Conservation (phyloP, 164 flowering plant genomes). For the Liriodendron chinense region DNA sequence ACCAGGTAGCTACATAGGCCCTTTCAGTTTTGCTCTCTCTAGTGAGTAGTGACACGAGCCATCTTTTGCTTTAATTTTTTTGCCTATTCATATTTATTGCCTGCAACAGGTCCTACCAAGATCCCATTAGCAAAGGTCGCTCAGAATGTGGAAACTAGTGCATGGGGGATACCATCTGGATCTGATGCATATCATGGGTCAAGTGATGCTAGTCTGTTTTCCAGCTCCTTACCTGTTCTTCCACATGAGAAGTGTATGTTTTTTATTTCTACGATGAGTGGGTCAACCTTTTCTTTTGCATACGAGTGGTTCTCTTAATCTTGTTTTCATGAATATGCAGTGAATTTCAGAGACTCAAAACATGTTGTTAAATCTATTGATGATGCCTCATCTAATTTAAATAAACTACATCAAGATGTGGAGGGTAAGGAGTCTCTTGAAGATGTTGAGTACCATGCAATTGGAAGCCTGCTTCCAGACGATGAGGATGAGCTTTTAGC, state of each 20-base stretch:
- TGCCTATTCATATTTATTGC: not conserved
- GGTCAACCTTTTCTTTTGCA: not conserved
- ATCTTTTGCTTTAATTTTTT: not conserved
- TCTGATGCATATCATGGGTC: conserved; percentile 48
- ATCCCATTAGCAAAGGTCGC: conserved; percentile 24
- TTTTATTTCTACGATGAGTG: not conserved
- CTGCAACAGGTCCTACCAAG: conserved; percentile 35
- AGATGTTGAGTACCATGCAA: conserved; percentile 37
- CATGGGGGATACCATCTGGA: conserved; percentile 45
- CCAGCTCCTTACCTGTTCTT: conserved; percentile 90
- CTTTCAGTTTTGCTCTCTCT: not conserved
- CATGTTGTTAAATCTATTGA: conserved; percentile 35
- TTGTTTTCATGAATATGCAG: conserved; percentile 37
- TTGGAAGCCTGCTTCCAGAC: conserved; percentile 80
- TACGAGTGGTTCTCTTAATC: not conserved
- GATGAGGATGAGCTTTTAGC: conserved; percentile 92
- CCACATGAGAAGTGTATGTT: conserved; percentile 74
- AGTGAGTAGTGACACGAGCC: too few species aligned
- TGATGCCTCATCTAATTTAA: conserved; percentile 41
- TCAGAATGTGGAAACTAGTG: conserved; percentile 32
- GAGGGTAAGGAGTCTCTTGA: conserved; percentile 44
- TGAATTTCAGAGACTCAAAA: conserved; percentile 43
- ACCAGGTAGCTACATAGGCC: conserved; percentile 23
- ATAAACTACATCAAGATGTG: conserved; percentile 31
- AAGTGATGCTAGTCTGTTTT: conserved; percentile 74